Conservation (phyloP, 306 rosid genomes). For the Prosopis cineraria region DNA sequence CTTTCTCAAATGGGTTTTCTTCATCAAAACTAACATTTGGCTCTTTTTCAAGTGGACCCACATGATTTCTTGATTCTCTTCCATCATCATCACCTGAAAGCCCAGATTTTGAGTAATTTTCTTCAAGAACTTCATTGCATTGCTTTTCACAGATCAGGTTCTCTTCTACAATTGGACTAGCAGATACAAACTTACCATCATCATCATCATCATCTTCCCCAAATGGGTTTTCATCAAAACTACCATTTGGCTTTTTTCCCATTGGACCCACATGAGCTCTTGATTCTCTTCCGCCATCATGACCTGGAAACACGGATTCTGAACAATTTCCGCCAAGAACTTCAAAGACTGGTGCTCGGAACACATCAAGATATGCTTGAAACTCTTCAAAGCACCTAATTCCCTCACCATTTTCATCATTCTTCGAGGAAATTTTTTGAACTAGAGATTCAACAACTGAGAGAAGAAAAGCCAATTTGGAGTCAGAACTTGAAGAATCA, state of each 20-base stretch:
- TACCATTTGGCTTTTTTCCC: background rate
- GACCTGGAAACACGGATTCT: background rate
- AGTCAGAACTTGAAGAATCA: background rate
- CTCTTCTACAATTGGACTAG: background rate
- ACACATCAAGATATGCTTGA: constrained; percentile 57
- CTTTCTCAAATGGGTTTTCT: background rate
- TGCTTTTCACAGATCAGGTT: background rate
- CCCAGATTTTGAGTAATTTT: background rate
- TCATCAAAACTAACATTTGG: background rate
- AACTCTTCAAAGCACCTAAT: constrained; percentile 43
- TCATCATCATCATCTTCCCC: background rate
- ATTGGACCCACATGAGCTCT: background rate
- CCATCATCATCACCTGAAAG: background rate
- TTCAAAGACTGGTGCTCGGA: constrained; percentile 42
- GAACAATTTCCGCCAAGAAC: constrained; percentile 20
- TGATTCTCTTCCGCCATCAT: background rate
- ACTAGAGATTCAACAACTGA: constrained; percentile 22
- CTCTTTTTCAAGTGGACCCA: background rate
- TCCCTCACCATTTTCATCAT: background rate
- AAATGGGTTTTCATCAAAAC: background rate
- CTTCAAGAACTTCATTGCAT: background rate
- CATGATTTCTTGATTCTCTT: background rate
- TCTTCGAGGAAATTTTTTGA: constrained; percentile 2
- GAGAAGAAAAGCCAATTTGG: constrained; percentile 39
- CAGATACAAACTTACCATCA: background rate